Conservation (phyloP, 2,329 filamentous ascomycete genomes). For the Coniochaeta sp. region DNA sequence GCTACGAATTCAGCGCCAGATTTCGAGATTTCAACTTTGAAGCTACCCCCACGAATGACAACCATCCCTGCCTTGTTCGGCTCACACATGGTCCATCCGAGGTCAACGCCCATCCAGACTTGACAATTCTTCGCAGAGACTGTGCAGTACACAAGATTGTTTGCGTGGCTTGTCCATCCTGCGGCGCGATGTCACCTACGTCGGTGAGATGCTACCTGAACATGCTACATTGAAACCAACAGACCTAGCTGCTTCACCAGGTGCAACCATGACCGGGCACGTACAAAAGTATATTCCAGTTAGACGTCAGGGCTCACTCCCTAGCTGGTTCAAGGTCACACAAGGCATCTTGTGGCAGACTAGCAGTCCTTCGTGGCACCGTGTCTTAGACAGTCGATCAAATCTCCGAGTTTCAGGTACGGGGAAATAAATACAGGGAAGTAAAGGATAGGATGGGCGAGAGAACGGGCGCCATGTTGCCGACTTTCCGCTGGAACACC, state of each 20-base stretch:
- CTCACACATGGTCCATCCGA: neutral
- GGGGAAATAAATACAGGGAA: no score
- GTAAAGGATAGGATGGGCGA: no score
- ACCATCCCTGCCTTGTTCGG: neutral
- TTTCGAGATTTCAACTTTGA: neutral
- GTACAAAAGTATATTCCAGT: neutral
- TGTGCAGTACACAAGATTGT: neutral
- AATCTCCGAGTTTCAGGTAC: no score
- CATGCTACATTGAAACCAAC: neutral
- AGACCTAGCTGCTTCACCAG: neutral
- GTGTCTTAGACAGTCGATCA: no score
- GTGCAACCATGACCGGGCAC: neutral
- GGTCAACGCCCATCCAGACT: neutral
- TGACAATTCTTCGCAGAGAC: neutral
- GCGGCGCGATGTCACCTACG: neutral
- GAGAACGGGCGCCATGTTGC: neutral
- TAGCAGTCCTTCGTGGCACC: neutral
- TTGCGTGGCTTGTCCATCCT: neutral
- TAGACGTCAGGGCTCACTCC: neutral
- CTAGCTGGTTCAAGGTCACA: neutral
- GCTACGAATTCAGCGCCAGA: neutral
- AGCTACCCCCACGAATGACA: neutral
- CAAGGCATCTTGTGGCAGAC: neutral
- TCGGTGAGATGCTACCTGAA: neutral
- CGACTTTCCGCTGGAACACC: neutral